phyloP scores from a whole-genome alignment of 2,329 filamentous ascomycete species.

The Ophidiomyces ophidiicola region DNA sequence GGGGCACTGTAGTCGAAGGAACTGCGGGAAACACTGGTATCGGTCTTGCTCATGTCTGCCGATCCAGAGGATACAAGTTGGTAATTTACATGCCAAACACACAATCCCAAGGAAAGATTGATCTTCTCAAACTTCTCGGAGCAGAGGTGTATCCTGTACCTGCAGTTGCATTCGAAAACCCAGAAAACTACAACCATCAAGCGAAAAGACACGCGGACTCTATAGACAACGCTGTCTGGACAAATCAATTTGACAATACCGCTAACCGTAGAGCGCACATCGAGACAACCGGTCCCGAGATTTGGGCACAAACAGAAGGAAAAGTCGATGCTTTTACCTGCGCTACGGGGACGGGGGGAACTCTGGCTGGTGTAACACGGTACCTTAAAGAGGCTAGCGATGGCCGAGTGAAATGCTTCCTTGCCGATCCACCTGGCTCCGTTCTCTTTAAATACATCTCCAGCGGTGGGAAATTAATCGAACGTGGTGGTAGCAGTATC shows the following conservation, averaged over 20 bases:
- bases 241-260: constrained; percentile 95
- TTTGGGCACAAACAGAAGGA: constrained; percentile 83
- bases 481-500: constrained; percentile 74
- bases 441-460: constrained; percentile 87
- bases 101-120: constrained; percentile 95
- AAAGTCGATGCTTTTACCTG: constrained; percentile 90
- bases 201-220: constrained; percentile 77
- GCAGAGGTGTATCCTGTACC: constrained; percentile 94
- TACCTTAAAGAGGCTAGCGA: constrained; percentile 74
- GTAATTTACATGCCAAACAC: constrained; percentile 99
- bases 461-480: constrained; percentile 69
- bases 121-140: constrained; percentile 76
- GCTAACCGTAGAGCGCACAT: constrained; percentile 90
- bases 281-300: constrained; percentile 93
- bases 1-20: constrained; percentile 91
- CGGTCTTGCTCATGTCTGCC: constrained; percentile 90
- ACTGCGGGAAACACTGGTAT: constrained; percentile 98
- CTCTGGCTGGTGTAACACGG: constrained; percentile 74
- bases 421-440: constrained; percentile 87
- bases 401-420: constrained; percentile 70
- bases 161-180: constrained; percentile 88
- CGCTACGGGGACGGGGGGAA: constrained; percentile 84
- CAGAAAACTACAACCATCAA: constrained; percentile 96
- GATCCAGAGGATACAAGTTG: constrained; percentile 79
- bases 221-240: constrained; percentile 87